These are phyloP conservation scores for Annulohypoxylon nitens DNA, from an alignment of 495 filamentous ascomycete genomes.

Conservation along the genomic window DNA sequence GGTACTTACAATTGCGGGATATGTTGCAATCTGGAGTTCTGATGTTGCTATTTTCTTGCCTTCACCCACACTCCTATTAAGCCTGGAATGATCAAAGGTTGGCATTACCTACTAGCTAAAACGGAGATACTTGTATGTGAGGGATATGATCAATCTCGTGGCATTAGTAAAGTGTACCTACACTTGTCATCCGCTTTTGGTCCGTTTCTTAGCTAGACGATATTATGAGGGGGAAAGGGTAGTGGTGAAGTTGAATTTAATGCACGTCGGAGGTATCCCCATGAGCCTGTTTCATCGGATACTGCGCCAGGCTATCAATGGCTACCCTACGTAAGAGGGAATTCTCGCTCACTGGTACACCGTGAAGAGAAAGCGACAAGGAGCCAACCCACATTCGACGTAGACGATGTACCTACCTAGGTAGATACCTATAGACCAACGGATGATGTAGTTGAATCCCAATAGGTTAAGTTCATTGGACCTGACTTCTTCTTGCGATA, in stretches of 20 bases:
- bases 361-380: constrained; percentile 15
- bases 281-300: too few relatives aligned
- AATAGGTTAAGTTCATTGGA: constrained; percentile 25
- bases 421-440: neutral
- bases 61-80: neutral
- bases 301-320: too few relatives aligned
- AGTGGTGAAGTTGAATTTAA: too few relatives aligned
- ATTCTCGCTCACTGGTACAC: too few relatives aligned
- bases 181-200: neutral
- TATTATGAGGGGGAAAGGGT: too few relatives aligned
- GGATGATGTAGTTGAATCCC: constrained; percentile 4
- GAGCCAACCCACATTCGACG: constrained; percentile 8
- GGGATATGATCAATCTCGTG: constrained; percentile 10
- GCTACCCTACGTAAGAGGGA: too few relatives aligned
- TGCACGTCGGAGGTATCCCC: too few relatives aligned
- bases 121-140: neutral
- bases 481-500: constrained; percentile 31
- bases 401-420: constrained; percentile 3
- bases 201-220: too few relatives aligned
- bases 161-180: constrained; percentile 9
- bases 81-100: constrained; percentile 12
- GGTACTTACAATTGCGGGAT: neutral
- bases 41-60: constrained; percentile 28
- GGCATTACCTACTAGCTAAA: constrained; percentile 40
- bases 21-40: constrained; percentile 24